These are phyloP conservation scores for Tremella mesenterica DNA, from an alignment of 768 basidiomycete species.

Conservation along the genomic window DNA sequence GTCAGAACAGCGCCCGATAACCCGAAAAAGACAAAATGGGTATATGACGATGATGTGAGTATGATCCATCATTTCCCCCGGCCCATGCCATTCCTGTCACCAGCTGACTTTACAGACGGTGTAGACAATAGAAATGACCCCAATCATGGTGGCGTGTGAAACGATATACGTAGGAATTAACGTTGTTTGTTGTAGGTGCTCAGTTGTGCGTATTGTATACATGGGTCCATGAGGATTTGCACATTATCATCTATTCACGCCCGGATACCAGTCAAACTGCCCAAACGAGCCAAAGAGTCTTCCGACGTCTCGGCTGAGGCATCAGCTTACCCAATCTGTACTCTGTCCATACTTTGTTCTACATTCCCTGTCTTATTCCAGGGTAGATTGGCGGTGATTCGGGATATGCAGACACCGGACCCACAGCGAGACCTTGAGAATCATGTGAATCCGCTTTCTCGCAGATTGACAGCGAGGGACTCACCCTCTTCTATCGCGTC, in stretches of 20 bases:
- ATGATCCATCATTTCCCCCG: neutral
- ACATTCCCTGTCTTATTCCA: neutral
- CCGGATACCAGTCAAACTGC: slow-evolving; percentile 25
- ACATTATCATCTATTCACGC: slow-evolving; percentile 5
- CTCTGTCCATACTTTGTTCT: neutral
- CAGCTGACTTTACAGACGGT: slow-evolving; percentile 11
- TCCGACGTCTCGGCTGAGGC: slow-evolving; percentile 43
- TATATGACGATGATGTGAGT: slow-evolving; percentile 45
- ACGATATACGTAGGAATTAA: too few species aligned
- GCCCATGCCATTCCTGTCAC: neutral
- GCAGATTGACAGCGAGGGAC: slow-evolving; percentile 13
- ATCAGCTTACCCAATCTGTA: slow-evolving; percentile 1
- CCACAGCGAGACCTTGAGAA: neutral
- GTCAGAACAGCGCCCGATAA: slow-evolving; percentile 42
- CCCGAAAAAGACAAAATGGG: slow-evolving; percentile 43
- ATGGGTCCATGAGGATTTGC: neutral
- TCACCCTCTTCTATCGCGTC: slow-evolving; percentile 48
- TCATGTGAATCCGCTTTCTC: slow-evolving; percentile 11
- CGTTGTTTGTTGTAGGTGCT: too few species aligned
- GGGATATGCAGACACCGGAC: neutral
- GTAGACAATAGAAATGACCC: slow-evolving; percentile 5
- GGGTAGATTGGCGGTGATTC: neutral
- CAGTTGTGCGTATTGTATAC: too few species aligned
- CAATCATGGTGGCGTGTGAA: too few species aligned
- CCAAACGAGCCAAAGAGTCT: slow-evolving; percentile 46